Base-by-base conservation (phyloP, 768 basidiomycete species). In the Termitomyces eurrhizus region DNA sequence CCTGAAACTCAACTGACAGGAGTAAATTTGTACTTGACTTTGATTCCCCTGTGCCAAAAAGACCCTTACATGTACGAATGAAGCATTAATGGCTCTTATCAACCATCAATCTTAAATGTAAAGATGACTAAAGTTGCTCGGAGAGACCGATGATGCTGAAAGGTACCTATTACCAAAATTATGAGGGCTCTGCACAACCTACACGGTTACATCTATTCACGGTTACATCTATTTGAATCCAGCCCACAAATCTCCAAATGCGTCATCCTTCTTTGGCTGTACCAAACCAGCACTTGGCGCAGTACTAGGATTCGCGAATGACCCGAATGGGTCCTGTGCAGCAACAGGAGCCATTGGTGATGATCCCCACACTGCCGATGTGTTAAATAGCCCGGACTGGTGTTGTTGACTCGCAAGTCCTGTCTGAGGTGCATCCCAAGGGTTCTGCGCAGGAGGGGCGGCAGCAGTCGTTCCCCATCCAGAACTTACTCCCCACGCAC, bases 171-270 rank as follows among this genome's bases (percentile, higher is more conserved):
- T 18, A 24, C 26, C 24, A 18, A 41, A 53, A 26, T 41, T 53
- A 1, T 16, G 50, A 26, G 29, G 11, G 7, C 18, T 29, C 7
- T 53, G 16, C n/a, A 42, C 29, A 52, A 13, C 2, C 9, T 50
- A 41, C 16, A 2, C 35, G 24, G 24, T 49, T 16, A 11, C 24
- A 16, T 44, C 50, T 65, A 49, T 49, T 14, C 14, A 2, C 35
- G 24, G 21, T 49, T 16, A 11, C 26, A 16, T 44, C 50, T 65
- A 92, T 78, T 92, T 92, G 72, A 90, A 90, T 42, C 86, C 84
- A 52, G 90, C 89, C 92, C 92, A 93, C 52, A 93, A 72, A 72
- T 93, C 90, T 7, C 88, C 90, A 68, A 93, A 93, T 7, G 77
- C 85, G 66, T 93, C 91, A 62, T 92, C 91, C 73, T 81, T 88